Percentiles rank a stretch among this genome's conserved stretches.
Evolutionary conservation across 495 filamentous ascomycete genomes (phyloP).

Genomic region (Alectoria sarmentosa): DNA sequence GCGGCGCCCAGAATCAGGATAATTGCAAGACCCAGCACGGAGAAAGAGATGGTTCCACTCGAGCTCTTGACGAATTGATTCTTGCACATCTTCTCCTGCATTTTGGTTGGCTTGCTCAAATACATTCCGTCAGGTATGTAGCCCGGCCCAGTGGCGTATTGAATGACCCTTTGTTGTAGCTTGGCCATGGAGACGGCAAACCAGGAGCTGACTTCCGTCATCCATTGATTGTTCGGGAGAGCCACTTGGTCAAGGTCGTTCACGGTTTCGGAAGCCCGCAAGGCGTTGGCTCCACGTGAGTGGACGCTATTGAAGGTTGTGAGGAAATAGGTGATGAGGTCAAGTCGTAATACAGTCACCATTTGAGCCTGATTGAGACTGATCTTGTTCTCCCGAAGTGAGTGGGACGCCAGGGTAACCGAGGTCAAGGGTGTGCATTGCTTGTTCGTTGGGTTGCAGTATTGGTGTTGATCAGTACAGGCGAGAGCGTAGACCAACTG

Average conservation of each 20-base stretch:
- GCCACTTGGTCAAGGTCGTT: conserved; percentile 21
- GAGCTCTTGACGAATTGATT: conserved; percentile 17
- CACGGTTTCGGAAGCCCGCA: conserved; percentile 25
- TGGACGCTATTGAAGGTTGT: conserved; percentile 32
- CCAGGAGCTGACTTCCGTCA: conserved; percentile 30
- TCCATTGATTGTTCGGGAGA: conserved; percentile 32
- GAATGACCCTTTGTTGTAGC: conserved; percentile 25
- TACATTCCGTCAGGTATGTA: conserved; percentile 3
- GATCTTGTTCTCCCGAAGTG: conserved; percentile 35
- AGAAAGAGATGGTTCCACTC: conserved; percentile 24
- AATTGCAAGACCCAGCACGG: conserved; percentile 25
- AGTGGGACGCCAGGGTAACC: not conserved
- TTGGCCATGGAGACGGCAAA: conserved; percentile 26
- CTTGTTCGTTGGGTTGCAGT: conserved; percentile 27
- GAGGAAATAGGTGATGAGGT: conserved; percentile 25
- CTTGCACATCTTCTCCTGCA: conserved; percentile 19
- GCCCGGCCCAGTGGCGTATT: conserved; percentile 26
- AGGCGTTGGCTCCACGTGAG: conserved; percentile 30
- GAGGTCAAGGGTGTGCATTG: conserved; percentile 22
- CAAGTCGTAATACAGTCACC: conserved; percentile 39
- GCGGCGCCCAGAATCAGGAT: conserved; percentile 26
- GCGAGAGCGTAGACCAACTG: conserved; percentile 20
- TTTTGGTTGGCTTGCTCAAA: not conserved
- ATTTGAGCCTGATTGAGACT: conserved; percentile 42
- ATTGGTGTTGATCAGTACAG: conserved; percentile 31